Base-by-base conservation (phyloP, 495 filamentous ascomycete genomes). In the Haplographium delicatum region DNA sequence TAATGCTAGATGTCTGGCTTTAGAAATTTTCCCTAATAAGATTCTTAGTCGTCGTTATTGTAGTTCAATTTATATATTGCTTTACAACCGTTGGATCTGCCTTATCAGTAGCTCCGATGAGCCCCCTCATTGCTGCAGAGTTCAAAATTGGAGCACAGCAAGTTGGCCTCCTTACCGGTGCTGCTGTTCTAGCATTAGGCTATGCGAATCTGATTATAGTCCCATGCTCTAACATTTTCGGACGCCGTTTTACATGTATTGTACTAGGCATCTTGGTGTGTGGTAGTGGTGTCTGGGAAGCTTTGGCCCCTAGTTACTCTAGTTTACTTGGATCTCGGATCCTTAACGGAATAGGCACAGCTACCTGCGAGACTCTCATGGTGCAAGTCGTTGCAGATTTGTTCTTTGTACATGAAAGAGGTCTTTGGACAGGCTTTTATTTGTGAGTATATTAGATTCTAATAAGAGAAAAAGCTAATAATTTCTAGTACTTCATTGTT, bases 201-300 rank as follows among this genome's bases (percentile, higher is more conserved):
- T 84, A 83, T 56, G 78, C 75, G 49, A 84, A 84, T 54, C 83
- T 84, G 64, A 70, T 84, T 51, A 47, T 48, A 71, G 75, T 83
- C 23, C 80, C 81, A 1, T 65, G 82, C 23, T 72, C 70, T 46
- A 76, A 75, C 0, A 70, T 76, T 8, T 82, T 76, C 47, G 81
- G 81, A 26, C 65, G 81, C 38, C 71, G 81, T 22, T 3, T 8
- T 16, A 33, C 25, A 3, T 4, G 9, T 11, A 4, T 50, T 2
- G 2, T 43, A 10, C 33, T 27, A 4, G 35, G 23, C 8, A 7
- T 27, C 15, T 11, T 50, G 19, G 5, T 42, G 13, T 19, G 27
- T 19, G 35, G 5, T 9, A 2, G 15, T 6, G 7, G 24, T 27
- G 22, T 50, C 35, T 50, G 47, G 47, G 13, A 5, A 2, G 47